Percentiles rank a stretch among this genome's conserved stretches.
Evolutionary conservation across 2,329 filamentous ascomycete species (phyloP).

Genomic region (Epichloe brachyelytri): DNA sequence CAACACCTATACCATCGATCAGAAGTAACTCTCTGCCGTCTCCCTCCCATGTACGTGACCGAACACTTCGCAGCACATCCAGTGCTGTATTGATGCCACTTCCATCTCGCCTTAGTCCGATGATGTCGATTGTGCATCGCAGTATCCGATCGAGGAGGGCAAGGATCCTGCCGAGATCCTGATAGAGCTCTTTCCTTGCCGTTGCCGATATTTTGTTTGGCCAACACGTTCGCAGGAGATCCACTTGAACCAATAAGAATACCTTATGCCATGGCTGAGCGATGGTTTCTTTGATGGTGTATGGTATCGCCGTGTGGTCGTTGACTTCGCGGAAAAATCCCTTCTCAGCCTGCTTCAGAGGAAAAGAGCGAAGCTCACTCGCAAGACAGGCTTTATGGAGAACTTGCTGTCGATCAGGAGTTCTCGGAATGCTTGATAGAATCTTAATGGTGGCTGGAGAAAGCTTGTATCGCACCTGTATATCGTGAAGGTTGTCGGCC

Average conservation of each 20-base stretch:
- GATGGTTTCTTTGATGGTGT: conserved; percentile 27
- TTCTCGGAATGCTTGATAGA: conserved; percentile 14
- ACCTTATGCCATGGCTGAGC: conserved; percentile 58
- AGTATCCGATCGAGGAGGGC: conserved; percentile 20
- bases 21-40: conserved; percentile 72
- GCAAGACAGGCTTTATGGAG: conserved; percentile 26
- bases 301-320: conserved; percentile 24
- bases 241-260: conserved; percentile 60
- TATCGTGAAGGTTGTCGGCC: conserved; percentile 11
- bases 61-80: conserved; percentile 64
- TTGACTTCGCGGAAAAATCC: conserved; percentile 27
- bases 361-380: conserved; percentile 24
- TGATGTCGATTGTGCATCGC: conserved; percentile 25
- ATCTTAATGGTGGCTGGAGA: conserved; percentile 19
- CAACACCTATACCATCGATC: conserved; percentile 64
- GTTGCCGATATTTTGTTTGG: conserved; percentile 32
- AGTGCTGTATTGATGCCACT: conserved; percentile 55
- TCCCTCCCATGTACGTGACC: conserved; percentile 69
- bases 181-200: conserved; percentile 20
- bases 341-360: conserved; percentile 21
- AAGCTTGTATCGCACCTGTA: conserved; percentile 23
- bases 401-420: conserved; percentile 19
- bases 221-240: conserved; percentile 50
- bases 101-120: conserved; percentile 41
- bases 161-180: conserved; percentile 20